phyloP scores from a whole-genome alignment of 2,329 filamentous ascomycete genomes.

The Sporothrix curviconia region DNA sequence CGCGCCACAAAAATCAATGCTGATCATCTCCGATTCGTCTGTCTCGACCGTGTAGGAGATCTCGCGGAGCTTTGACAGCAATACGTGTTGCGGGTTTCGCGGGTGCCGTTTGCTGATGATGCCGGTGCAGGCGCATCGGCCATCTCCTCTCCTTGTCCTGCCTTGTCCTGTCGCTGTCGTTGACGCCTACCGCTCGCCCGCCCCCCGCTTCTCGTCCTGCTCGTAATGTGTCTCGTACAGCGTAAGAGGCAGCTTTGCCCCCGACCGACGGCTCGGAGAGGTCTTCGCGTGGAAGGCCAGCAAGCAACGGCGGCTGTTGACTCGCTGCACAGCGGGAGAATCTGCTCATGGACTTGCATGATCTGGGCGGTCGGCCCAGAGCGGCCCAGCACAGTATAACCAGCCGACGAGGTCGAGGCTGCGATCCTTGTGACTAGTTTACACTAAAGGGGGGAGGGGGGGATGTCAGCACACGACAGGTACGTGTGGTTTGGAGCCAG shows the following conservation, averaged over 20 bases:
- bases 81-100: conserved; percentile 45
- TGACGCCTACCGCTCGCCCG: neutral
- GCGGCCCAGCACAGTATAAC: conserved; percentile 72
- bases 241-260: conserved; percentile 78
- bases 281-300: conserved; percentile 71
- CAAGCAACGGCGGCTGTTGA: conserved; percentile 76
- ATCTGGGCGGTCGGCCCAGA: conserved; percentile 63
- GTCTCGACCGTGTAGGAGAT: conserved; percentile 85
- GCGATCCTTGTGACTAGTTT: conserved; percentile 78
- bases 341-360: conserved; percentile 70
- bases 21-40: conserved; percentile 95
- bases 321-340: conserved; percentile 71
- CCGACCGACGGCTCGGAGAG: conserved; percentile 51
- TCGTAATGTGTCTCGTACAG: conserved; percentile 84
- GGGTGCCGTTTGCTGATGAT: too few species aligned
- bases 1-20: conserved; percentile 87
- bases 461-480: neutral
- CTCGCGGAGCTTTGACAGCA: conserved; percentile 70
- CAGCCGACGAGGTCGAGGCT: conserved; percentile 83
- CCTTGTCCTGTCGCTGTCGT: too few species aligned
- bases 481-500: neutral
- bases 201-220: conserved; percentile 38
- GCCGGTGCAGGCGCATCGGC: conserved; percentile 31
- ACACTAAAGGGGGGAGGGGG: conserved; percentile 50
- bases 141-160: conserved; percentile 44